These are phyloP conservation scores for Pichia nanzhaoensis DNA, from an alignment of 805 yeast species.

Conservation along the genomic window DNA sequence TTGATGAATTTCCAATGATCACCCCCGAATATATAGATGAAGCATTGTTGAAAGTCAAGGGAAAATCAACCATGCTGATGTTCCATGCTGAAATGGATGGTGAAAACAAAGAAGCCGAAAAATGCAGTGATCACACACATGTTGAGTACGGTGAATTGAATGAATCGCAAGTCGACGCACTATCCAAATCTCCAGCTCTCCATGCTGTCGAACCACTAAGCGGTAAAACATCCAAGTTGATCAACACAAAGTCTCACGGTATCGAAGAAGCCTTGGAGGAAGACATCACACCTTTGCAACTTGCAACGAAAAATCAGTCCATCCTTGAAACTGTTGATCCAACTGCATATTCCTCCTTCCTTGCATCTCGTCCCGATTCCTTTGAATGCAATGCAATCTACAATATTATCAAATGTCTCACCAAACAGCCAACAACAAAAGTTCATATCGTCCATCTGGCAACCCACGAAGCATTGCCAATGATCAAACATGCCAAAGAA, in stretches of 20 bases:
- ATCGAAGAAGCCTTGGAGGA: constrained; percentile 13
- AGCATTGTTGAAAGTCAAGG: constrained; percentile 61
- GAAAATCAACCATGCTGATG: constrained; percentile 65
- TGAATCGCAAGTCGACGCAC: constrained; percentile 44
- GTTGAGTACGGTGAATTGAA: constrained; percentile 28
- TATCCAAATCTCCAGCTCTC: constrained; percentile 49
- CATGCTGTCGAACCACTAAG: constrained; percentile 54
- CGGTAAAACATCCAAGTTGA: constrained; percentile 38
- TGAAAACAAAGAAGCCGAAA: constrained; percentile 8
- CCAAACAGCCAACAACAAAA: constrained; percentile 51
- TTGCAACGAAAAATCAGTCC: constrained; percentile 15
- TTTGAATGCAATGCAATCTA: constrained; percentile 83
- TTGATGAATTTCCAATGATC: constrained; percentile 89
- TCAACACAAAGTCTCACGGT: constrained; percentile 20
- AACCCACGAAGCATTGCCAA: constrained; percentile 74
- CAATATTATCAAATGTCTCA: constrained; percentile 59
- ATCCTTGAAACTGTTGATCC: constrained; percentile 47
- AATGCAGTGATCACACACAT: constrained; percentile 19
- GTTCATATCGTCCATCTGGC: constrained; percentile 90
- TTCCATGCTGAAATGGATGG: constrained; percentile 85
- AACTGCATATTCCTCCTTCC: constrained; percentile 59
- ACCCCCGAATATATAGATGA: constrained; percentile 52
- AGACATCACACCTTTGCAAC: constrained; percentile 23
- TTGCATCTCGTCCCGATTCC: constrained; percentile 82
- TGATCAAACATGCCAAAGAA: constrained; percentile 56